Conservation (phyloP, 179 eudicot genomes). For the Beta corolliflora region DNA sequence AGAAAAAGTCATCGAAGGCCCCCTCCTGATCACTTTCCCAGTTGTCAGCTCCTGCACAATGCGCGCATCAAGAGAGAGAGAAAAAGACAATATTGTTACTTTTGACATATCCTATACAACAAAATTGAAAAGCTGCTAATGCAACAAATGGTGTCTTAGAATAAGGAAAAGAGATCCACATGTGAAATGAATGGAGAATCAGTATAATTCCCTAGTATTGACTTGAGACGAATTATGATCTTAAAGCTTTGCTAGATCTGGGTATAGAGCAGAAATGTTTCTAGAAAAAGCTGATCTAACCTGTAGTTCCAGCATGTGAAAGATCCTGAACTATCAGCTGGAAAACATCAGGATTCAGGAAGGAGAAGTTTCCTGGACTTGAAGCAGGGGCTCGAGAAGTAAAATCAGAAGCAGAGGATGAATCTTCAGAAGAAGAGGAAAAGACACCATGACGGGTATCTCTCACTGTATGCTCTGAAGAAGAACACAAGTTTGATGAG, state of each 20-base stretch:
- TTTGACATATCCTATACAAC: conserved; percentile 26
- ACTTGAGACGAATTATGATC: conserved; percentile 5
- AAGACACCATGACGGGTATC: conserved; percentile 57
- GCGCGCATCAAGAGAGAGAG: conserved; percentile 65
- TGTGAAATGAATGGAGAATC: conserved; percentile 17
- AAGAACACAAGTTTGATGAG: conserved; percentile 62
- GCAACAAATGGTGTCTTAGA: conserved; percentile 24
- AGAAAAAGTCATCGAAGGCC: conserved; percentile 97
- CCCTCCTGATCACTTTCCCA: conserved; percentile 97
- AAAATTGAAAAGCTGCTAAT: conserved; percentile 30
- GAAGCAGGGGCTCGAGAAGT: conserved; percentile 70
- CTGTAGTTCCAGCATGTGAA: conserved; percentile 76
- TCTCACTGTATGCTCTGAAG: conserved; percentile 56
- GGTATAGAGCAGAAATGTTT: conserved; percentile 34
- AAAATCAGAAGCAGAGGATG: conserved; percentile 78
- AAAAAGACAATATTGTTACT: conserved; percentile 48
- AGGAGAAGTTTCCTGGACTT: conserved; percentile 58
- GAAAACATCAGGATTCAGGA: conserved; percentile 59
- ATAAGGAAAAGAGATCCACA: conserved; percentile 27
- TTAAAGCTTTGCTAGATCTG: conserved; percentile 19
- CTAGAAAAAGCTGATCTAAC: conserved; percentile 61
- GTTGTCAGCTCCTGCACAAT: conserved; percentile 86
- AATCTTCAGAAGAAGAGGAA: conserved; percentile 70
- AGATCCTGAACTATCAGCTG: conserved; percentile 87
- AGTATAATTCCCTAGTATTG: conserved; percentile 14